Evolutionary conservation across 805 yeast species (phyloP).

Genomic region (Spathaspora passalidarum): DNA sequence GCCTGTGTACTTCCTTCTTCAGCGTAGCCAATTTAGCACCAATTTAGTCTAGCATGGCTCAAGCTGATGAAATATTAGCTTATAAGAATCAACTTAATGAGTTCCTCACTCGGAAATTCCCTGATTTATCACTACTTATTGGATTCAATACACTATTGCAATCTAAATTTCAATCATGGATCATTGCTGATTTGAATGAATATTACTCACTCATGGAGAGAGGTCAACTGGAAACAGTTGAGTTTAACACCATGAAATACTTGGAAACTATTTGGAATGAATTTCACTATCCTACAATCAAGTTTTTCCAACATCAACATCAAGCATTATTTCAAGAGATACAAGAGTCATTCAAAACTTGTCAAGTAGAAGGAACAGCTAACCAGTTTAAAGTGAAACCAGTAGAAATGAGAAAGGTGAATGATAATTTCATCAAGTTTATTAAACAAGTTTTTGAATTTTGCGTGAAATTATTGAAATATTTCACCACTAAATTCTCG

Average conservation of each 20-base stretch:
- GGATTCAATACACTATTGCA: slow-evolving; percentile 51
- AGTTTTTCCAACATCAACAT: slow-evolving; percentile 47
- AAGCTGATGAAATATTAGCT: slow-evolving; percentile 12
- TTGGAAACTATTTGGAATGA: slow-evolving; percentile 56
- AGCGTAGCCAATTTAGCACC: too few species aligned
- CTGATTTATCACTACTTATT: slow-evolving; percentile 43
- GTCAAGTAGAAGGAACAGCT: slow-evolving; percentile 10
- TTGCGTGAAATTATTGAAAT: slow-evolving; percentile 42
- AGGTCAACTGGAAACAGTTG: background rate
- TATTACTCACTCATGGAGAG: slow-evolving; percentile 21
- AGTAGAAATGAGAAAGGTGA: slow-evolving; percentile 57
- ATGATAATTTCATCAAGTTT: slow-evolving; percentile 50
- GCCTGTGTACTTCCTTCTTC: too few species aligned
- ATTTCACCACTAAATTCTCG: slow-evolving; percentile 34
- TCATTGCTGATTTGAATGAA: slow-evolving; percentile 31
- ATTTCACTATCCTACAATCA: slow-evolving; percentile 63
- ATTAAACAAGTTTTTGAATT: slow-evolving; percentile 46
- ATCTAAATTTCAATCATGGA: slow-evolving; percentile 43
- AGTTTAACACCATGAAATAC: slow-evolving; percentile 35
- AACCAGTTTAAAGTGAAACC: slow-evolving; percentile 26
- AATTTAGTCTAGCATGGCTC: slow-evolving; percentile 3
- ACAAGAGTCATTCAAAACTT: slow-evolving; percentile 15
- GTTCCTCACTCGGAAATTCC: slow-evolving; percentile 16
- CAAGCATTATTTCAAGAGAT: slow-evolving; percentile 19
- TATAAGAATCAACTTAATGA: slow-evolving; percentile 19